A percentile compares a stretch with the other conserved stretches of the same genome.
Conservation (phyloP, 1,139 yeast species). For the Suhomyces bolitotheri region DNA sequence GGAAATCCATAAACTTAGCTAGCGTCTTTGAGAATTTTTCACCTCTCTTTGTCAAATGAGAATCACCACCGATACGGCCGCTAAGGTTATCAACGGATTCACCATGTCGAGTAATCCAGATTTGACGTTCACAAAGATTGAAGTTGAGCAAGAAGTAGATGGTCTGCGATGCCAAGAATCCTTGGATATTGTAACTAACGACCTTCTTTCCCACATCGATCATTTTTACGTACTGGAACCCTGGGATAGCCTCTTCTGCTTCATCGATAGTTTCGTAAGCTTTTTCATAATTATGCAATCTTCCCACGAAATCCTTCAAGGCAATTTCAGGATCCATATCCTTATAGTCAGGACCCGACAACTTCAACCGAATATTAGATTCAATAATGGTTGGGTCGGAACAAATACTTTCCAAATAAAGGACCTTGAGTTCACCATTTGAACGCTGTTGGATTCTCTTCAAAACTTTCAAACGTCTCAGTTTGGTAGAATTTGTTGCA, state of each 20-base stretch:
- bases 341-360: conserved; percentile 91
- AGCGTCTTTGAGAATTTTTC: conserved; percentile 69
- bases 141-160: conserved; percentile 87
- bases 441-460: conserved; percentile 70
- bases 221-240: conserved; percentile 88
- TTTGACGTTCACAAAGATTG: conserved; percentile 86
- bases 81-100: conserved; percentile 81
- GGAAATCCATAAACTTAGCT: conserved; percentile 70
- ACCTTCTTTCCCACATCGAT: conserved; percentile 94
- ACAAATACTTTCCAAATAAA: conserved; percentile 86
- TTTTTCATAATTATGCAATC: conserved; percentile 79
- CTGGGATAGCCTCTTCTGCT: conserved; percentile 53
- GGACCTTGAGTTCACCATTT: conserved; percentile 72
- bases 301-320: conserved; percentile 74
- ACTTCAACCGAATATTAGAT: conserved; percentile 76
- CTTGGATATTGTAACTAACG: conserved; percentile 87
- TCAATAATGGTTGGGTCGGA: conserved; percentile 77
- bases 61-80: conserved; percentile 94
- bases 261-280: conserved; percentile 92
- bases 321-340: conserved; percentile 84
- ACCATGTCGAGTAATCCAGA: conserved; percentile 95
- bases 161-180: conserved; percentile 90
- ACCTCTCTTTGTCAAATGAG: conserved; percentile 79
- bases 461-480: conserved; percentile 67
- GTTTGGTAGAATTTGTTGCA: conserved; percentile 88